Evolutionary conservation across 2,329 filamentous ascomycete genomes (phyloP).

Genomic region (Ophiostoma australiae): DNA sequence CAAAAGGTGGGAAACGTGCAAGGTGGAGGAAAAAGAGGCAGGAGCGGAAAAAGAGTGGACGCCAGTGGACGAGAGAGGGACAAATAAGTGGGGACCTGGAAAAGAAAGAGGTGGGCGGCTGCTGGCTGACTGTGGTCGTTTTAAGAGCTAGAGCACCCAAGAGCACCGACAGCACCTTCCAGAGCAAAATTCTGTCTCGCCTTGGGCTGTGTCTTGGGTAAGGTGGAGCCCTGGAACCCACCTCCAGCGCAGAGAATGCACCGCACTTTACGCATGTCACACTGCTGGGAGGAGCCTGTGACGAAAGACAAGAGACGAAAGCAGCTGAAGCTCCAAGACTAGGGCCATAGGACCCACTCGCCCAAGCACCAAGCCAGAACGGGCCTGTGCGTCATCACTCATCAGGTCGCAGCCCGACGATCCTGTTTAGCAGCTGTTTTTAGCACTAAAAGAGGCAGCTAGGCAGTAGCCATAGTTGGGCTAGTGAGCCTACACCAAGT

Average conservation of each 20-base stretch:
- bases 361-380: constrained; percentile 1
- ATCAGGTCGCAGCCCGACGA: constrained; percentile 9
- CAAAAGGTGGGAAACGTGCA: constrained; percentile 8
- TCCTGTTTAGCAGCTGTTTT: neutral
- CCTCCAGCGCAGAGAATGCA: neutral
- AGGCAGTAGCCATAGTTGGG: neutral
- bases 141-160: neutral
- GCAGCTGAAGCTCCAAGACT: constrained; percentile 3
- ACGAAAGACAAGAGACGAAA: neutral
- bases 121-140: neutral
- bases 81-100: neutral
- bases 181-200: neutral
- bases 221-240: neutral
- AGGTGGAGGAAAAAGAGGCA: constrained; percentile 14
- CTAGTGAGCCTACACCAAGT: neutral
- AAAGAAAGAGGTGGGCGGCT: constrained; percentile 13
- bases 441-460: neutral
- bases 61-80: constrained; percentile 15
- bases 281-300: neutral
- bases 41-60: constrained; percentile 16
- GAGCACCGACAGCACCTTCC: neutral
- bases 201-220: neutral
- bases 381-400: constrained; percentile 10
- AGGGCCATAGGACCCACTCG: neutral
- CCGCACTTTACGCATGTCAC: neutral